Base-by-base conservation (phyloP, 2,329 filamentous ascomycete species). In the Thielaviopsis musarum region DNA sequence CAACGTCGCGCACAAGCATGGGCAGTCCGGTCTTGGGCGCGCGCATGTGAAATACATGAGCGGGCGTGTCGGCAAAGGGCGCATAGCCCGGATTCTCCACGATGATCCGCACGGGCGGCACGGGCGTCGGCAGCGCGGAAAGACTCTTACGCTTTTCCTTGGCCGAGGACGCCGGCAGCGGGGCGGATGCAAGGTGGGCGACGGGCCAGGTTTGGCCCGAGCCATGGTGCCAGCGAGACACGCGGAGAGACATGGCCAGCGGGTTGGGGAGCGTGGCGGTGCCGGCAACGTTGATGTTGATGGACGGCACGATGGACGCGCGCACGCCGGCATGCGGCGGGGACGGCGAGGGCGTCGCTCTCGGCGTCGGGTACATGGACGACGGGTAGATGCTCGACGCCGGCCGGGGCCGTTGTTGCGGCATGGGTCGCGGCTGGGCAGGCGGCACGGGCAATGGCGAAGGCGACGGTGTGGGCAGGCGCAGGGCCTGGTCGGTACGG, bases 1-100 rank as follows among this genome's bases (percentile, higher is more conserved):
- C 69, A n/a, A 84, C 72, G 60, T 80, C 74, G 54, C 81, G 74
- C 52, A 73, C 69, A 62, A 84, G 41, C 59, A 61, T 61, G 9
- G 59, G 59, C 6, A 58, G 30, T 6, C 55, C 56, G 19, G 56
- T 57, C 1, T 26, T 12, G 19, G 28, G 45, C 5, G 34, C 56
- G 17, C 52, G 52, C 52, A 22, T n/a, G 4, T 38, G 22, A 53
- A 61, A 61, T 6, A 55, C 63, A 2, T 66, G 65, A 22, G 65
- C 65, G 28, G 59, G 56, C 3, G 41, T 51, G 48, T 58, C 59
- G 28, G 59, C 59, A 22, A 61, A 61, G 51, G 52, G 52, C 7
- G 56, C 56, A 30, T 61, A 61, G 34, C 59, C 59, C 1, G 59
- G 56, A 22, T 61, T 61, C n/a, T 61, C 59, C 21, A 61, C 34